Conservation (phyloP, 495 filamentous ascomycete species). For the Xylaria bambusicola region DNA sequence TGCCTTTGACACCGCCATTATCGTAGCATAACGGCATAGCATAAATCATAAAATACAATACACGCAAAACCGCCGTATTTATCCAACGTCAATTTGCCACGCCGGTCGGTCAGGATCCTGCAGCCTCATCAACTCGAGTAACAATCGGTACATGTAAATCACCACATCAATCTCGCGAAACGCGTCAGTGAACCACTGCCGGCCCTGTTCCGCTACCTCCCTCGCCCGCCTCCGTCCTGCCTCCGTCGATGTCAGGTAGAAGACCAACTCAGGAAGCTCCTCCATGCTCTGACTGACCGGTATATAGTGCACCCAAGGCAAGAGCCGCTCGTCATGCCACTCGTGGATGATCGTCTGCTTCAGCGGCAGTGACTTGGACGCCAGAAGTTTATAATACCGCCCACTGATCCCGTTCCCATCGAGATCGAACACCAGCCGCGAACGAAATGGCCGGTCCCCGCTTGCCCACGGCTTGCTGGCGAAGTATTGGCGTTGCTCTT, state of each 20-base stretch:
- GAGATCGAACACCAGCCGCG: slow-evolving; percentile 47
- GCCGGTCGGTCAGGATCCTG: slow-evolving; percentile 29
- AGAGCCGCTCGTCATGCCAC: slow-evolving; percentile 59
- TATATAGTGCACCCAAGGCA: slow-evolving; percentile 59
- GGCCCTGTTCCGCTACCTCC: slow-evolving; percentile 47
- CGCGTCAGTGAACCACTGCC: slow-evolving; percentile 42
- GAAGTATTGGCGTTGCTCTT: slow-evolving; percentile 30
- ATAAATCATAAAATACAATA: background rate
- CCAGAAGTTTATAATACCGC: slow-evolving; percentile 52
- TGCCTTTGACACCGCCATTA: no score
- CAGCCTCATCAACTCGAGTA: slow-evolving; percentile 48
- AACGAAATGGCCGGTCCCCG: slow-evolving; percentile 22
- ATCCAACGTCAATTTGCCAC: background rate
- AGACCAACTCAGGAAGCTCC: slow-evolving; percentile 49
- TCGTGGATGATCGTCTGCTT: slow-evolving; percentile 56
- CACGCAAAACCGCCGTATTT: background rate
- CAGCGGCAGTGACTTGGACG: slow-evolving; percentile 41
- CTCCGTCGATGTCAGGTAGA: slow-evolving; percentile 40
- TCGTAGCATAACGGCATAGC: background rate
- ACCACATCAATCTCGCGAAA: slow-evolving; percentile 43
- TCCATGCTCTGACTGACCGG: slow-evolving; percentile 47
- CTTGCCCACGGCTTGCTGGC: slow-evolving; percentile 21
- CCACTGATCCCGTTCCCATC: slow-evolving; percentile 60
- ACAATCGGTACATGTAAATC: slow-evolving; percentile 45
- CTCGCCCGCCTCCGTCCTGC: slow-evolving; percentile 33